A percentile compares a stretch with the other conserved stretches of the same genome.
Evolutionary conservation across 78 protist species (phyloP).

Genomic region (Dictyostelium intermedium): DNA sequence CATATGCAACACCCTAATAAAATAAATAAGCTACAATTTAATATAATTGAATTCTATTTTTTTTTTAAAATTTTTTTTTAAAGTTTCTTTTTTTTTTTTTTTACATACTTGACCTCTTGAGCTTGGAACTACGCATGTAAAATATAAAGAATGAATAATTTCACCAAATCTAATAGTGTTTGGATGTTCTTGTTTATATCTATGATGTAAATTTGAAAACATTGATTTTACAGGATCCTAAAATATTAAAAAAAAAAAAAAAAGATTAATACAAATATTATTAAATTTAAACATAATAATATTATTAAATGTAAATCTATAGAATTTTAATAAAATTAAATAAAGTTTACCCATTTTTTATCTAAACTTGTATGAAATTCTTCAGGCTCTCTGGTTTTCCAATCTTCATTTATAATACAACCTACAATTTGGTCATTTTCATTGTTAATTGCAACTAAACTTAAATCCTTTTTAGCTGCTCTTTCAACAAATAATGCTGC

Average conservation of each 20-base stretch:
- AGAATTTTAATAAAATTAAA: background rate
- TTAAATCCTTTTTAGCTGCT: slow-evolving; percentile 5
- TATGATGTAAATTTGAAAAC: background rate
- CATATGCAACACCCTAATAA: background rate
- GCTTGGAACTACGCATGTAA: slow-evolving; percentile 2
- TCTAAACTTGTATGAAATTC: background rate
- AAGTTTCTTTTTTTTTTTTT: background rate
- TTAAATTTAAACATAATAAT: background rate
- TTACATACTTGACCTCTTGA: background rate
- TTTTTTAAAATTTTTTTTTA: background rate
- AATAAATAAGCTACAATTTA: background rate
- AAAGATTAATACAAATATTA: too few species aligned
- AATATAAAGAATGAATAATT: background rate
- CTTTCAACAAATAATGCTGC: background rate
- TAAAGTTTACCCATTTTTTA: background rate
- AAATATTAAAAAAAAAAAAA: too few species aligned
- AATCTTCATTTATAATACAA: slow-evolving; percentile 5
- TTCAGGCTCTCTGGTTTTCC: background rate
- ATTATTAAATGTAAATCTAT: background rate
- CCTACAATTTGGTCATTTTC: background rate
- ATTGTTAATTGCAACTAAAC: background rate
- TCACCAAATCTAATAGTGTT: slow-evolving; percentile 4
- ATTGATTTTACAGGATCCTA: slow-evolving; percentile 25
- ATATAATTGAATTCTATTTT: background rate
- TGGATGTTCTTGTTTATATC: slow-evolving; percentile 8